Conservation (phyloP, 495 filamentous ascomycete genomes). For the Penicillium canariense region DNA sequence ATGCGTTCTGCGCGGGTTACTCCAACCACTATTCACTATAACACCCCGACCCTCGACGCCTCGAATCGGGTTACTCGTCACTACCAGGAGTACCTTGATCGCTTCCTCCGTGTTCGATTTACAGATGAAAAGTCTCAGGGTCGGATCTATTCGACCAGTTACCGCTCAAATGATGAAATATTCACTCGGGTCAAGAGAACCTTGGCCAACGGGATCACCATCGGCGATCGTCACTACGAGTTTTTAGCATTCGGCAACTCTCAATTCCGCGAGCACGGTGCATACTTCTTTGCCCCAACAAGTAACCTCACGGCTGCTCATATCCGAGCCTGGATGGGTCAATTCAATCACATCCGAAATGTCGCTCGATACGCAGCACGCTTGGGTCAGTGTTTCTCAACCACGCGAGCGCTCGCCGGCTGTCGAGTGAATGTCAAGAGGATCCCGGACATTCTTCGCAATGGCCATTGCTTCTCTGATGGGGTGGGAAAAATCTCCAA, state of each 20-base stretch:
- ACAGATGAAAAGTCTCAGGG: conserved; percentile 73
- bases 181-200: conserved; percentile 71
- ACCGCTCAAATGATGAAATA: conserved; percentile 62
- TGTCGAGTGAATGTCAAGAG: conserved; percentile 38
- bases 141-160: conserved; percentile 54
- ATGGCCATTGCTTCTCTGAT: conserved; percentile 76
- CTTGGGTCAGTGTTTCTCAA: conserved; percentile 93
- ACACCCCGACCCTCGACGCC: conserved; percentile 73
- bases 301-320: conserved; percentile 59
- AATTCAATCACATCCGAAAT: conserved; percentile 71
- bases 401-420: conserved; percentile 66
- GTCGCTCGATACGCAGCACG: conserved; percentile 85
- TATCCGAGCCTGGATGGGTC: conserved; percentile 91
- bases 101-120: conserved; percentile 90
- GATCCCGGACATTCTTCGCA: conserved; percentile 63
- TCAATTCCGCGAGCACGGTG: conserved; percentile 87
- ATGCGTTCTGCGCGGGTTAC: conserved; percentile 76
- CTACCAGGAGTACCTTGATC: conserved; percentile 64
- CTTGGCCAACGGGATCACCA: conserved; percentile 72
- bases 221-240: conserved; percentile 79
- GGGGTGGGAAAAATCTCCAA: conserved; percentile 90
- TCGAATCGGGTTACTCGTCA: conserved; percentile 84
- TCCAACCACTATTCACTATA: conserved; percentile 76
- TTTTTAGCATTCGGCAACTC: conserved; percentile 96
- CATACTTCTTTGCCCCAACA: conserved; percentile 78